These are phyloP conservation scores for Kalanchoe fedtschenkoi DNA, from an alignment of 164 flowering plant genomes.

Conservation along the genomic window DNA sequence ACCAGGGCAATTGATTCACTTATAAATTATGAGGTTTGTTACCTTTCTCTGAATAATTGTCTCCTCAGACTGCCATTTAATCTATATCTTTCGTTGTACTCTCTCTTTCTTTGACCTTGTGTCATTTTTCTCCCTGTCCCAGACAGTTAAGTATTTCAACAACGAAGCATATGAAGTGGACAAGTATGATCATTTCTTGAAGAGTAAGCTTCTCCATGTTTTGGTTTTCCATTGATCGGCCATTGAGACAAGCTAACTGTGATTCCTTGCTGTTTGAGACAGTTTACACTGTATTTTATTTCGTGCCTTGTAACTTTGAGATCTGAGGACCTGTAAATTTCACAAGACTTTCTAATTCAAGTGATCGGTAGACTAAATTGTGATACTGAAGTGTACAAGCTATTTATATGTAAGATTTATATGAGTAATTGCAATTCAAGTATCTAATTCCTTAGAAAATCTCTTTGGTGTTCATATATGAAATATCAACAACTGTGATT, in stretches of 20 bases:
- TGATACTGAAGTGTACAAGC: background rate
- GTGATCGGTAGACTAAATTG: background rate
- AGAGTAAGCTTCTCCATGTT: conserved; percentile 55
- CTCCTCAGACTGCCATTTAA: conserved; percentile 3
- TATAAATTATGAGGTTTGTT: conserved; percentile 82
- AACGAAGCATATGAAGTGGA: conserved; percentile 79
- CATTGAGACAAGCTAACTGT: background rate
- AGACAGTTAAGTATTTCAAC: conserved; percentile 98
- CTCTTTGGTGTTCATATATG: background rate
- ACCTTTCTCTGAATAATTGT: background rate
- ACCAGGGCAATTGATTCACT: conserved; percentile 94
- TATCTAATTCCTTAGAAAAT: background rate
- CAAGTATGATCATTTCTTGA: conserved; percentile 71
- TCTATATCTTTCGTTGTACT: background rate
- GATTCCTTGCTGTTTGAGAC: background rate
- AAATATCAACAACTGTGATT: background rate
- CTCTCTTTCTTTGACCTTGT: background rate
- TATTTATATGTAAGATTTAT: background rate
- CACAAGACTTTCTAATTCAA: background rate
- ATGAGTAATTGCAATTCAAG: background rate
- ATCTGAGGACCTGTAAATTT: background rate
- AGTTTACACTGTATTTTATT: too few species aligned
- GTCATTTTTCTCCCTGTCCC: conserved; percentile 7
- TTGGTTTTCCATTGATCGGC: background rate
- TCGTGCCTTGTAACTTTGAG: too few species aligned